phyloP scores from a whole-genome alignment of 768 basidiomycete species.

The Mycena haematopus region DNA sequence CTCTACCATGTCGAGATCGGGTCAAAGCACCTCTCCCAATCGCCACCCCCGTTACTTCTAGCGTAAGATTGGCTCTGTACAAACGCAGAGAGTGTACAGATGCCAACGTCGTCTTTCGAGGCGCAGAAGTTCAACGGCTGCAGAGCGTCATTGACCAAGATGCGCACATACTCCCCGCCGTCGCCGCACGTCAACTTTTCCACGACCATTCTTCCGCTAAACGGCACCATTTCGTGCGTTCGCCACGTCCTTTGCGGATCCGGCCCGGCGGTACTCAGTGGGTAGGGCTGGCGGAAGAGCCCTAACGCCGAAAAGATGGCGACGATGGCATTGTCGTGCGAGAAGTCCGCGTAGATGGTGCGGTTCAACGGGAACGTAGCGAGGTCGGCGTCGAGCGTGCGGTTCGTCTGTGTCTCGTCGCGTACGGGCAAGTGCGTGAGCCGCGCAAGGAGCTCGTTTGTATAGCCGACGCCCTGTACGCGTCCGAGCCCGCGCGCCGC shows the following conservation, averaged over 20 bases:
- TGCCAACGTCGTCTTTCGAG: constrained; percentile 42
- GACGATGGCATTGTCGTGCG: constrained; percentile 87
- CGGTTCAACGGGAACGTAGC: constrained; percentile 75
- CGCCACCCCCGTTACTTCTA: constrained; percentile 69
- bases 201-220: constrained; percentile 74
- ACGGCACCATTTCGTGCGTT: constrained; percentile 70
- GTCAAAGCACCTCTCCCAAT: constrained; percentile 69
- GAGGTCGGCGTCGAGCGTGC: constrained; percentile 67
- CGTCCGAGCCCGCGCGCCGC: constrained; percentile 76
- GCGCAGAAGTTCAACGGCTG: constrained; percentile 69
- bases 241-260: constrained; percentile 56
- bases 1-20: no score
- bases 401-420: constrained; percentile 80
- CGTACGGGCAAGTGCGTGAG: constrained; percentile 66
- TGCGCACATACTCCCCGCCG: constrained; percentile 59
- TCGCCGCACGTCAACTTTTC: constrained; percentile 66
- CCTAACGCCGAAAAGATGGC: constrained; percentile 75
- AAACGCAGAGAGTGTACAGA: constrained; percentile 72
- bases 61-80: constrained; percentile 77
- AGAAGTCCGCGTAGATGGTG: constrained; percentile 78
- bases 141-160: constrained; percentile 81
- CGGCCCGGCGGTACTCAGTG: constrained; percentile 34
- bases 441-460: constrained; percentile 88
- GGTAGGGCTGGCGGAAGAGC: constrained; percentile 47
- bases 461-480: constrained; percentile 85